Conservation (phyloP, 2,329 filamentous ascomycete species). For the Trichoderma brevicompactum region DNA sequence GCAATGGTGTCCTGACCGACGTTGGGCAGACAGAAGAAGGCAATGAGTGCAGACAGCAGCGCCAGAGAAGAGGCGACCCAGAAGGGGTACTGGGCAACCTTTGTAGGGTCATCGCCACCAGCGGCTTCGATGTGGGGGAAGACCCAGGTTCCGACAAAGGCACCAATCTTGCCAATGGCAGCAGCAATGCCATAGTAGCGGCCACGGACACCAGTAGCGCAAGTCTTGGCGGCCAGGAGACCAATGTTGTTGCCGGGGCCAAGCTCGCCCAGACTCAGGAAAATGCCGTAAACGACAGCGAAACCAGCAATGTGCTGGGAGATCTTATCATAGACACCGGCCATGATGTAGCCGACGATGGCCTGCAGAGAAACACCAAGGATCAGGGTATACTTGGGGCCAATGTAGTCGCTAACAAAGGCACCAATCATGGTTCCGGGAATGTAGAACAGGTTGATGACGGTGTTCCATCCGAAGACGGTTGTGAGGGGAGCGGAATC, state of each 20-base stretch:
- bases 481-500: constrained; percentile 68
- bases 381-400: constrained; percentile 74
- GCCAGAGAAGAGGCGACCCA: constrained; percentile 81
- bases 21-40: constrained; percentile 70
- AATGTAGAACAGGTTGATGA: constrained; percentile 88
- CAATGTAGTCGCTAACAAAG: constrained; percentile 76
- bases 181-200: constrained; percentile 73
- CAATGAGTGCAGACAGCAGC: constrained; percentile 66
- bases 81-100: constrained; percentile 82
- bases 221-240: constrained; percentile 83
- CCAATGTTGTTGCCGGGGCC: constrained; percentile 93
- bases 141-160: constrained; percentile 84
- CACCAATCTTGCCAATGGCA: constrained; percentile 75
- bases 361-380: constrained; percentile 74
- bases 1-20: constrained; percentile 87
- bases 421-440: constrained; percentile 81
- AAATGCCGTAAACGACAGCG: constrained; percentile 46
- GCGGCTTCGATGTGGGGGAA: constrained; percentile 73
- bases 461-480: constrained; percentile 83
- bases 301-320: constrained; percentile 53
- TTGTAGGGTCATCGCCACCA: constrained; percentile 56
- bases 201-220: constrained; percentile 84
- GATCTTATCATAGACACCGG: constrained; percentile 74
- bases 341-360: constrained; percentile 86
- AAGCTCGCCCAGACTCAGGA: constrained; percentile 52